Conservation (phyloP, 495 filamentous ascomycete genomes). For the Penicillium simplicissimum region DNA sequence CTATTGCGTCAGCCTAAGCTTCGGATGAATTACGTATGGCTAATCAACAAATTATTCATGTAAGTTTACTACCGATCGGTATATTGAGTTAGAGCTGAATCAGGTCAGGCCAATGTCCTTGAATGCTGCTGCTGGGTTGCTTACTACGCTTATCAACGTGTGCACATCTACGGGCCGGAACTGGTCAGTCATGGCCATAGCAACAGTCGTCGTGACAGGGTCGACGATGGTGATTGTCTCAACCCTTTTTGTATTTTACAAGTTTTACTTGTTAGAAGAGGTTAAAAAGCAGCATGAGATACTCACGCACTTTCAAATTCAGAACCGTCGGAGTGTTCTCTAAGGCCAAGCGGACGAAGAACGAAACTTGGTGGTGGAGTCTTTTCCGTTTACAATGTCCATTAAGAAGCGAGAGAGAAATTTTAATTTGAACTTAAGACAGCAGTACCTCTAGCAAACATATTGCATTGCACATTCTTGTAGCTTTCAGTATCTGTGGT, state of each 20-base stretch:
- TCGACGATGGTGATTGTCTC: slow-evolving; percentile 5
- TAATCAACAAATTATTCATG: slow-evolving; percentile 18
- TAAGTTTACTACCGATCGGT: not conserved
- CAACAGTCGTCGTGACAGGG: slow-evolving; percentile 14
- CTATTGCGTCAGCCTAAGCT: slow-evolving; percentile 21
- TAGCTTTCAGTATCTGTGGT: too few relatives aligned
- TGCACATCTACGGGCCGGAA: slow-evolving; percentile 11
- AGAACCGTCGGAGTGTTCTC: too few relatives aligned
- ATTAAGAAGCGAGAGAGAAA: too few relatives aligned
- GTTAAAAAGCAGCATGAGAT: slow-evolving; percentile 9
- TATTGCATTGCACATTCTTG: too few relatives aligned
- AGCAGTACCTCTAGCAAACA: too few relatives aligned
- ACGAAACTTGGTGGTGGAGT: too few relatives aligned
- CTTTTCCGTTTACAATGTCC: too few relatives aligned
- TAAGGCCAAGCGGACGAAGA: too few relatives aligned
- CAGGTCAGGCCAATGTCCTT: slow-evolving; percentile 14
- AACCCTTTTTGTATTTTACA: slow-evolving; percentile 7
- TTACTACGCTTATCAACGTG: slow-evolving; percentile 21
- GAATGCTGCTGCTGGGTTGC: slow-evolving; percentile 17
- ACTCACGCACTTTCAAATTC: not conserved
- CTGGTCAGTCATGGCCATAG: slow-evolving; percentile 21
- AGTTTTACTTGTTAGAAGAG: slow-evolving; percentile 12
- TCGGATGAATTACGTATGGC: slow-evolving; percentile 27
- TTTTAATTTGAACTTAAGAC: too few relatives aligned
- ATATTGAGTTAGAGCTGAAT: not conserved